Base-by-base conservation (phyloP, 2,329 filamentous ascomycete species). In the Aspergillus udagawae region DNA sequence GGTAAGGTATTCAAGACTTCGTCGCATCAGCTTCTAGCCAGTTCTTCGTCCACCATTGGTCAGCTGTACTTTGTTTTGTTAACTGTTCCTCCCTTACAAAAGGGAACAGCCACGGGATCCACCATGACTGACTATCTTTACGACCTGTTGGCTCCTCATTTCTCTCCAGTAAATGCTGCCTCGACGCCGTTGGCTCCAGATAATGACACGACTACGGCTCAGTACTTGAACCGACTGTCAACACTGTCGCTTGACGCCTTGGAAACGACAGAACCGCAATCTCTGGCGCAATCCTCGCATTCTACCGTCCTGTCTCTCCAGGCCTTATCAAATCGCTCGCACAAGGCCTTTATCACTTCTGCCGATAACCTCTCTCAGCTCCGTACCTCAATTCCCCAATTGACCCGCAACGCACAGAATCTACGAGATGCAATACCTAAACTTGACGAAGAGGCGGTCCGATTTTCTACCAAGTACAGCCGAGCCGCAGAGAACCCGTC, bases 321-420 rank as follows among this genome's bases (percentile, higher is more conserved):
- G 72, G 84, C 86, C 0, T 85, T 97, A 51, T 93, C 92, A 7
- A 96, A 96, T 66, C 89, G 90, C 64, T 96, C 92, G 0, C 88
- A 97, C 74, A 90, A 88, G 70, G 82, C 87, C 20, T 87, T 97
- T 62, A 92, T 97, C 65, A 82, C 87, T 53, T 94, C 93, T 3
- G 87, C 90, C 23, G 83, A 86, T 64, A 87, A 90, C 65, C 86
- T 97, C 67, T 83, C 85, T n/a, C 86, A 86, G 9, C 82, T 97
- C 7, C 80, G 81, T 51, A 80, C 82, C n/a, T 84, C 87, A 1
- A 79, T 99, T n/a, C 90, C 91, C 0, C 73, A 79, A 14, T 78
- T 97, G 48, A 84, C 84, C 41, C 79, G 82, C 51, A 83, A 89
- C 67, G 84, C 88, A 3, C 79, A 81, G 42, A 83, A 88, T 47